These are phyloP conservation scores for Aureobasidium sp. DNA, from an alignment of 2,329 filamentous ascomycete genomes.

Conservation along the genomic window DNA sequence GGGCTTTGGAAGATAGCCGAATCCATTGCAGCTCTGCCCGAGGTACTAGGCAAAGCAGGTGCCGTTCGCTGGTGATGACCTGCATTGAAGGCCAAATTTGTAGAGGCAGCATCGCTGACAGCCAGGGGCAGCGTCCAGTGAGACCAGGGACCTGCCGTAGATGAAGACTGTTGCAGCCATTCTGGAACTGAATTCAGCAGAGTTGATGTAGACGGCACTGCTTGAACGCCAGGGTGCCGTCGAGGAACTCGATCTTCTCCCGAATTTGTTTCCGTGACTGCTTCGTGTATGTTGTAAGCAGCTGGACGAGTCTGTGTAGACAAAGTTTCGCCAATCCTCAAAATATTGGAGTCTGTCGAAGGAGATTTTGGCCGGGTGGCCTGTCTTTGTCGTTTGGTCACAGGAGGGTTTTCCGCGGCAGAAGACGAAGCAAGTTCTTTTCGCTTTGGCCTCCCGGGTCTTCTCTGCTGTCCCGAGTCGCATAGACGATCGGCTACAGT, in stretches of 20 bases:
- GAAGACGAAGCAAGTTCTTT: background rate
- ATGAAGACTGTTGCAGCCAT: background rate
- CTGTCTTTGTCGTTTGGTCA: background rate
- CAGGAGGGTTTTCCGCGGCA: background rate
- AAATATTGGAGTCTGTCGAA: background rate
- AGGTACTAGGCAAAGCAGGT: too few species aligned
- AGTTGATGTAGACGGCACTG: background rate
- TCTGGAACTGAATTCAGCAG: background rate
- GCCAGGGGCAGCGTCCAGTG: background rate
- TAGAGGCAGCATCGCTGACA: background rate
- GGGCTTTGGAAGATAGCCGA: background rate
- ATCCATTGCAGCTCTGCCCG: too few species aligned
- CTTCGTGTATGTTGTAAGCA: background rate
- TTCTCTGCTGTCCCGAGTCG: background rate
- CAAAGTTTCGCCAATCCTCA: background rate
- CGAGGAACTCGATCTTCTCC: background rate
- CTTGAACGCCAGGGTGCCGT: background rate
- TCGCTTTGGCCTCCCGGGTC: background rate
- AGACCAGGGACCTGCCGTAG: background rate
- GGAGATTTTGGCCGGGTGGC: background rate
- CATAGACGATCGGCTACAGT: background rate
- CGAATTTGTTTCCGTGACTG: background rate
- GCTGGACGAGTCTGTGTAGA: background rate
- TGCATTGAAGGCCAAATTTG: background rate
- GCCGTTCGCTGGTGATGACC: too few species aligned